These are phyloP conservation scores for Dothistroma septosporum DNA, from an alignment of 2,329 filamentous ascomycete genomes.

Conservation along the genomic window DNA sequence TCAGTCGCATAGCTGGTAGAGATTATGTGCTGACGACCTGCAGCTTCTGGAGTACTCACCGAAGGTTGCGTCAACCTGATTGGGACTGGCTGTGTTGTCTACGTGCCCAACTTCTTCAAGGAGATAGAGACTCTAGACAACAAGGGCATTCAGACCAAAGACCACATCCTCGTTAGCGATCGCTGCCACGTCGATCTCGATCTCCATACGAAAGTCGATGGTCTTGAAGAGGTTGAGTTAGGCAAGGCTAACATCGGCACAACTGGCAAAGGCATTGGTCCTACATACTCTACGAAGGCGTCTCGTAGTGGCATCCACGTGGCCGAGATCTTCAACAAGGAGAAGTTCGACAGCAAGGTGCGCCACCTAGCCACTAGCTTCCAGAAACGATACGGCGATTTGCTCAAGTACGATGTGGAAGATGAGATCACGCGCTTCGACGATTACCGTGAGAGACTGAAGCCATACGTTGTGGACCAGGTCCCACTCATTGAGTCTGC, in stretches of 20 bases:
- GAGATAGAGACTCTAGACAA: conserved; percentile 59
- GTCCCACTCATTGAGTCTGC: conserved; percentile 60
- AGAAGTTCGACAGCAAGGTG: conserved; percentile 63
- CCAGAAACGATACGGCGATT: conserved; percentile 64
- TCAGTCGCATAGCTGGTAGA: conserved; percentile 10
- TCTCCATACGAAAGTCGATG: conserved; percentile 64
- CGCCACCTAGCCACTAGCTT: conserved; percentile 59
- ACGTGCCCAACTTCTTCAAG: conserved; percentile 64
- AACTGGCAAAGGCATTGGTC: conserved; percentile 48
- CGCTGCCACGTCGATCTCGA: conserved; percentile 62
- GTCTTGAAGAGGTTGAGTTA: conserved; percentile 55
- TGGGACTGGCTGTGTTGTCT: conserved; percentile 62
- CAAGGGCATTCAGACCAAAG: conserved; percentile 56
- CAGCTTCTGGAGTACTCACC: conserved; percentile 66
- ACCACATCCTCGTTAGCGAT: conserved; percentile 61
- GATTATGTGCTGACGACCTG: conserved; percentile 10
- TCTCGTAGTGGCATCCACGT: conserved; percentile 63
- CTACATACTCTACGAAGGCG: conserved; percentile 61
- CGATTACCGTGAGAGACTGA: conserved; percentile 55
- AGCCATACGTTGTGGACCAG: conserved; percentile 62
- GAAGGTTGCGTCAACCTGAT: conserved; percentile 68
- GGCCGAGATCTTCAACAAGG: conserved; percentile 63
- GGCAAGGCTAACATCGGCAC: conserved; percentile 50
- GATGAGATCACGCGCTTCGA: conserved; percentile 63
- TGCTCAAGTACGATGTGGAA: conserved; percentile 64